Evolutionary conservation across 75 land plant species (phyloP).

Genomic region (Sequoiadendron giganteum): DNA sequence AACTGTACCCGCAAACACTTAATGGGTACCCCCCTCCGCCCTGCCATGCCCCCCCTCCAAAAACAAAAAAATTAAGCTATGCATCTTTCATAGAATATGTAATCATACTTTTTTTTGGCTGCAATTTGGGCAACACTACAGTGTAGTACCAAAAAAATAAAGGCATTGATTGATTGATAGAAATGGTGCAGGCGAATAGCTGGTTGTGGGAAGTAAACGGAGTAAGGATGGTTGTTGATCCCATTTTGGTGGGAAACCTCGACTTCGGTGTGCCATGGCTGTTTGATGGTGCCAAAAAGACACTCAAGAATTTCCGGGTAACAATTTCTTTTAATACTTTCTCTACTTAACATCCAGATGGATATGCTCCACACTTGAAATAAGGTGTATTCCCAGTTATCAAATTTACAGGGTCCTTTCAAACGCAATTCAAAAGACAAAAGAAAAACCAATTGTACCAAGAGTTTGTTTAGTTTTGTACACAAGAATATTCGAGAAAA

Average conservation of each 20-base stretch:
- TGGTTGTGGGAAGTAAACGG: constrained; percentile 87
- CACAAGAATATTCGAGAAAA: too few species aligned
- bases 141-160: neutral
- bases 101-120: neutral
- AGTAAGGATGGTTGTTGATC: constrained; percentile 74
- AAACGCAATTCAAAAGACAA: neutral
- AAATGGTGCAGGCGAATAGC: constrained; percentile 67
- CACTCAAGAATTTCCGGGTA: constrained; percentile 66
- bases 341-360: neutral
- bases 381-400: neutral
- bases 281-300: constrained; percentile 83
- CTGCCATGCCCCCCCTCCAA: too few species aligned
- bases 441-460: neutral
- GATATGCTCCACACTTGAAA: neutral
- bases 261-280: constrained; percentile 93
- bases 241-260: constrained; percentile 88
- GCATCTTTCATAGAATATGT: neutral
- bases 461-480: neutral
- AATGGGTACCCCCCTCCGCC: neutral
- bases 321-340: neutral
- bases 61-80: neutral
- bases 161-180: neutral
- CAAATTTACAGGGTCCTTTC: neutral
- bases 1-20: neutral
- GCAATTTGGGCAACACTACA: neutral